Conservation (phyloP, 1,284 basidiomycete genomes). For the Moesziomyces antarcticus region DNA sequence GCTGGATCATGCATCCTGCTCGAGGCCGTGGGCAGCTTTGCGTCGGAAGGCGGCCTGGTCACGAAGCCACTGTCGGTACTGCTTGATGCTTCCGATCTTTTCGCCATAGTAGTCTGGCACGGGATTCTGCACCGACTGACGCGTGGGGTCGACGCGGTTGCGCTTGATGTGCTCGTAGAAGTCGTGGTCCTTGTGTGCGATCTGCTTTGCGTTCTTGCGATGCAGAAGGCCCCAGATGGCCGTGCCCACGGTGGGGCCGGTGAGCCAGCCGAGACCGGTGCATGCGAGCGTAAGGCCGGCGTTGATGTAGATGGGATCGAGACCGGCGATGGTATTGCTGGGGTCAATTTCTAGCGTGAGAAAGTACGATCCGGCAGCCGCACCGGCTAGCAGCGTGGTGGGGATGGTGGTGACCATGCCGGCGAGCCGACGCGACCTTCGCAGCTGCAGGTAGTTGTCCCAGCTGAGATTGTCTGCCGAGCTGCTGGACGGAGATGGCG, state of each 20-base stretch:
- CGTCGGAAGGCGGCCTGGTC: slow-evolving; percentile 62
- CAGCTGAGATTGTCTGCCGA: slow-evolving; percentile 24
- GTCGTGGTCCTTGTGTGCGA: slow-evolving; percentile 59
- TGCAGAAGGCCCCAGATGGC: slow-evolving; percentile 58
- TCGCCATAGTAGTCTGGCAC: slow-evolving; percentile 66
- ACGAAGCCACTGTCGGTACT: slow-evolving; percentile 66
- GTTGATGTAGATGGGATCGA: slow-evolving; percentile 62
- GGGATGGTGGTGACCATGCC: slow-evolving; percentile 63
- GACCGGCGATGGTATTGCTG: slow-evolving; percentile 51
- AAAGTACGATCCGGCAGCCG: slow-evolving; percentile 58
- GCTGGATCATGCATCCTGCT: slow-evolving; percentile 36
- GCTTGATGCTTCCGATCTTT: slow-evolving; percentile 61
- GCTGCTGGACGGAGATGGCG: slow-evolving; percentile 2
- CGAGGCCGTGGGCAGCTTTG: slow-evolving; percentile 61
- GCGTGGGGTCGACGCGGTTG: slow-evolving; percentile 58
- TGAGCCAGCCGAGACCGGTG: slow-evolving; percentile 61
- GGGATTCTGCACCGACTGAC: slow-evolving; percentile 64
- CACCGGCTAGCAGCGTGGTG: slow-evolving; percentile 55
- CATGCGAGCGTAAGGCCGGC: slow-evolving; percentile 58
- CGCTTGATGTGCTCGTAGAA: slow-evolving; percentile 62
- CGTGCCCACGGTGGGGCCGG: slow-evolving; percentile 59
- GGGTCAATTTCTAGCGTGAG: slow-evolving; percentile 62
- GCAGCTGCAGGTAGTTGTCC: slow-evolving; percentile 56
- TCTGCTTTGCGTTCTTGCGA: slow-evolving; percentile 48
- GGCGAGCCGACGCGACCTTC: slow-evolving; percentile 53